Base-by-base conservation (phyloP, 2,329 filamentous ascomycete genomes). In the Akanthomyces uredinophilus region DNA sequence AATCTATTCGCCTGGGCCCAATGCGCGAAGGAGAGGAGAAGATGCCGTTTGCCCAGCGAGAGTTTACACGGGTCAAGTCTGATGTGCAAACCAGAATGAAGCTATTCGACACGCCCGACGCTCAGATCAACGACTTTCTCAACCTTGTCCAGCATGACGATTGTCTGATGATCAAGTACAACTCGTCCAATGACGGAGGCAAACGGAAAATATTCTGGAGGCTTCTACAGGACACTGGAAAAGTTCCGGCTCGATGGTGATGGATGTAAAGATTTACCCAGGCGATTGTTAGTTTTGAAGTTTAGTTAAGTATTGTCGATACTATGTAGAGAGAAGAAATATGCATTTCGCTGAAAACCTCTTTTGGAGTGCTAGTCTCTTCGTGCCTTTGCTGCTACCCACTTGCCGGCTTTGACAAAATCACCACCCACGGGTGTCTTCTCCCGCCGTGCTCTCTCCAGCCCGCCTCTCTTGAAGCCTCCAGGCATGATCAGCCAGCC, bases 401-500 rank as follows among this genome's bases (percentile, higher is more conserved):
- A 63, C 18, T 37, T 46, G 4, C 66, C 27, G 57, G 63, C 44
- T 59, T 63, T 46, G 63, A 52, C 65, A 6, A 75, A 65, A n/a
- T 73, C 69, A 39, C 72, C 70, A 0, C 77, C 77, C 3, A 76
- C 69, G 52, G 67, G 72, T 39, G 76, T 71, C 5, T 71, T 65
- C 24, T 72, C 71, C 29, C 75, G 74, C 32, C 74, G 66, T 1
- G 77, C 78, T 56, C 68, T 71, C 65, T 79, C 78, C 50, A 80
- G 65, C 3, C 77, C 78, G 5, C 78, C 77, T 52, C 65, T 71
- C 41, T 68, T 69, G 55, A 78, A 66, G 0, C 75, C 75, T 10
- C 75, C 75, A 0, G 78, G 79, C 14, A 81, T 65, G n/a, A 73
- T 66, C 24, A 72, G 66, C 82, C 82, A 85, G 39, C 82, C 65